phyloP scores from a whole-genome alignment of 495 filamentous ascomycete species.

The Xylaria intraflava region DNA sequence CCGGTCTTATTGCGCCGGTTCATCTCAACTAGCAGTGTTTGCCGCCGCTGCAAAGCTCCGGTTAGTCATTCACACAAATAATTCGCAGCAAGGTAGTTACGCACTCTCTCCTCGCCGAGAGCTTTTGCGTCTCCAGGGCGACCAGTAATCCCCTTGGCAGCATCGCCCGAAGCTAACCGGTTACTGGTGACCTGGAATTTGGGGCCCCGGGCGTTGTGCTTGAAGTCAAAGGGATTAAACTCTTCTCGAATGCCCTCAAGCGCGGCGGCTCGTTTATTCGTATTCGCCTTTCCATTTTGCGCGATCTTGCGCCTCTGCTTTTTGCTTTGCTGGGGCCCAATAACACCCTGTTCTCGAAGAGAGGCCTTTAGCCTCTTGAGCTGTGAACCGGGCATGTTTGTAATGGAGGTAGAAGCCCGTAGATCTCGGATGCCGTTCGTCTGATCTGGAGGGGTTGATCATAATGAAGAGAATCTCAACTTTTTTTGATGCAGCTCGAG shows the following conservation, averaged over 20 bases:
- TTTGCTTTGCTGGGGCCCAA: conserved; percentile 83
- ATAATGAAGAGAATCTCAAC: not conserved
- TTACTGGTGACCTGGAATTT: conserved; percentile 73
- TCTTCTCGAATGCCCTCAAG: conserved; percentile 81
- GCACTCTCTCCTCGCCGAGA: conserved; percentile 76
- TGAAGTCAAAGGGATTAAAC: conserved; percentile 96
- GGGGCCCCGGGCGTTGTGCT: conserved; percentile 55
- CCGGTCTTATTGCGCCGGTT: conserved; percentile 81
- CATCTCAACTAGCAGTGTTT: conserved; percentile 81
- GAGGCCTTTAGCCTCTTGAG: conserved; percentile 91
- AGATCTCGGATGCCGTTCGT: not conserved
- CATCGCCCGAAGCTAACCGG: conserved; percentile 42
- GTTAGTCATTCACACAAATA: conserved; percentile 5
- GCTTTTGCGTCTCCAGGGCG: conserved; percentile 81
- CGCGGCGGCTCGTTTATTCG: conserved; percentile 62
- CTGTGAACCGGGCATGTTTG: conserved; percentile 84
- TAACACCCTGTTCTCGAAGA: conserved; percentile 76
- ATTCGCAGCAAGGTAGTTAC: conserved; percentile 16
- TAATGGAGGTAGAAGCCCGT: not conserved
- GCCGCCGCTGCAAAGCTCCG: conserved; percentile 49
- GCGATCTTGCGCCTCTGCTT: conserved; percentile 75
- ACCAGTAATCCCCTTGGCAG: conserved; percentile 49
- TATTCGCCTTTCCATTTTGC: conserved; percentile 52
- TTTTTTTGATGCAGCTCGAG: conserved; percentile 14
- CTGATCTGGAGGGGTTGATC: not conserved